These are phyloP conservation scores for Ustilago nuda DNA, from an alignment of 1,284 basidiomycete genomes.

Conservation along the genomic window DNA sequence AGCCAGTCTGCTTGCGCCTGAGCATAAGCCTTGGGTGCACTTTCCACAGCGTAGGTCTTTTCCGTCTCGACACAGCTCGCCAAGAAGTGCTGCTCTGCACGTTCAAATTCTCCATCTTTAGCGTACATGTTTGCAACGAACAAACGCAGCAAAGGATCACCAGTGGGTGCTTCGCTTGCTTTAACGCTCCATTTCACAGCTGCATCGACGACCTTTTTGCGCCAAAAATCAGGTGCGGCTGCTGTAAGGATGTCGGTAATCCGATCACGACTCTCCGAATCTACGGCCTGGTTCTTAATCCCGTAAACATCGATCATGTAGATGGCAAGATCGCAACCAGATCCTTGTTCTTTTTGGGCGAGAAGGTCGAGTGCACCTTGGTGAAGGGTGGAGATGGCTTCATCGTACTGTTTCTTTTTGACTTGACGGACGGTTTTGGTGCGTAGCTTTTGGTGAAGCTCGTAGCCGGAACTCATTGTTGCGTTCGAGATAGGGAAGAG, in stretches of 20 bases:
- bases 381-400: conserved; percentile 61
- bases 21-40: conserved; percentile 49
- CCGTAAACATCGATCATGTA: conserved; percentile 67
- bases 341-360: conserved; percentile 63
- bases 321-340: conserved; percentile 65
- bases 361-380: conserved; percentile 59
- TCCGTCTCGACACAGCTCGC: conserved; percentile 41
- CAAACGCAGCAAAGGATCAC: conserved; percentile 59
- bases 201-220: conserved; percentile 64
- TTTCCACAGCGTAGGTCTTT: conserved; percentile 35
- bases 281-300: conserved; percentile 41
- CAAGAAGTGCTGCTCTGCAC: conserved; percentile 59
- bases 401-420: conserved; percentile 66
- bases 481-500: background rate
- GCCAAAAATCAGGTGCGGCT: conserved; percentile 63
- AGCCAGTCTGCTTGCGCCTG: conserved; percentile 61
- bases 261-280: conserved; percentile 49
- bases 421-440: conserved; percentile 67
- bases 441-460: conserved; percentile 67
- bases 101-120: conserved; percentile 38
- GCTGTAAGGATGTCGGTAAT: conserved; percentile 52
- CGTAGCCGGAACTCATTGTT: conserved; percentile 60
- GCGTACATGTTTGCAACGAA: conserved; percentile 59
- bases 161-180: conserved; percentile 42
- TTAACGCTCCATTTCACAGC: conserved; percentile 64